Evolutionary conservation across 1,284 basidiomycete genomes (phyloP).

Genomic region (Flammula alnicola): DNA sequence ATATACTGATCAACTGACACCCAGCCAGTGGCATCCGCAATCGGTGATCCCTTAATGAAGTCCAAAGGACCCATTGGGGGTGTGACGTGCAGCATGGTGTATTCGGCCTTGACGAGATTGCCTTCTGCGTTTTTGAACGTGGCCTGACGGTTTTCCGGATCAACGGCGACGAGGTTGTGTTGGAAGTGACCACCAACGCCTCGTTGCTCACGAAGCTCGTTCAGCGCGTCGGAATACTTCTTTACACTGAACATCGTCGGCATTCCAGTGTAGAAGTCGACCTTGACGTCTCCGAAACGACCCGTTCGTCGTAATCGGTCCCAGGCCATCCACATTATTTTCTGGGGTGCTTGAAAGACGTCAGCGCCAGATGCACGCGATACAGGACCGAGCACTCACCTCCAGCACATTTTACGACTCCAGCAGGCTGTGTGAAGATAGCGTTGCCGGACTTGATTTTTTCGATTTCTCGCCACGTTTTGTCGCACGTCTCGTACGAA

Average conservation of each 20-base stretch:
- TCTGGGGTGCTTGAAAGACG: conserved; percentile 77
- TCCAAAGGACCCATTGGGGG: conserved; percentile 92
- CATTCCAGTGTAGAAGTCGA: conserved; percentile 92
- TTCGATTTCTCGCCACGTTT: conserved; percentile 83
- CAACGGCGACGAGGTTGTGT: conserved; percentile 84
- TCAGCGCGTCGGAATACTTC: conserved; percentile 90
- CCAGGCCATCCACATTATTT: conserved; percentile 96
- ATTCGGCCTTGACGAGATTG: conserved; percentile 73
- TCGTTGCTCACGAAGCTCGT: conserved; percentile 79
- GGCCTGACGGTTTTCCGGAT: conserved; percentile 74
- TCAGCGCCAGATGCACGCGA: background rate
- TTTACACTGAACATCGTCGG: conserved; percentile 94
- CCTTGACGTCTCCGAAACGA: conserved; percentile 62
- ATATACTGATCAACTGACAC: conserved; percentile 85
- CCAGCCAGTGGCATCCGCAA: conserved; percentile 86
- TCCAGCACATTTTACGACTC: conserved; percentile 94
- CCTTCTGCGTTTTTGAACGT: conserved; percentile 79
- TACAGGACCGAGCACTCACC: conserved; percentile 50
- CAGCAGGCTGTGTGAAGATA: conserved; percentile 96
- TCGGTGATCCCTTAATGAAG: conserved; percentile 78
- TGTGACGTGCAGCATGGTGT: conserved; percentile 86
- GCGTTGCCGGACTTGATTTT: conserved; percentile 80
- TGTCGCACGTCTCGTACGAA: conserved; percentile 87
- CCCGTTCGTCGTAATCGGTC: conserved; percentile 69
- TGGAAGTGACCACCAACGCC: conserved; percentile 82